Base-by-base conservation (phyloP, 2,329 filamentous ascomycete species). In the Metarhizium rileyi region DNA sequence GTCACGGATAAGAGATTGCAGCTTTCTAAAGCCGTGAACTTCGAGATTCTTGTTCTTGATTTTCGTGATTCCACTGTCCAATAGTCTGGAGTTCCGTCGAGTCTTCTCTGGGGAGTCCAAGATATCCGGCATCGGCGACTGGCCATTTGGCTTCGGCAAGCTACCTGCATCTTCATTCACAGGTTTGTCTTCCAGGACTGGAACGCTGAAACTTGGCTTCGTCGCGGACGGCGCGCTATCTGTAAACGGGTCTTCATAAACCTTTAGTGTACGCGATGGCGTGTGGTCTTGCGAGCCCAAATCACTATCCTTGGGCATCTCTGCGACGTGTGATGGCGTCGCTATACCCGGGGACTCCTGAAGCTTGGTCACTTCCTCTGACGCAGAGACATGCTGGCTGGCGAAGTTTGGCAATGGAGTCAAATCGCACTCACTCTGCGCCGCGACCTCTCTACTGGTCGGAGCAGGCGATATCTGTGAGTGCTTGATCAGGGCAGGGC, bases 21-120 rank as follows among this genome's bases (percentile, higher is more conserved):
- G 72, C 59, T 87, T 86, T 48, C 86, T 80, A 73, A 90, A 89
- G 50, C 86, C 86, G 61, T 90, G 86, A 3, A 87, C 85, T 61
- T 90, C 87, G n/a, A 91, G 76, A 1, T 80, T 80, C 58, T 81
- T 80, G 27, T 78, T 75, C 56, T 81, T 81, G 57, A 90, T 83
- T 55, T 86, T 85, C 47, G 81, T 72, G 56, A 90, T 86, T 46
- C 84, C 87, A 57, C 86, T 90, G 28, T 84, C 79, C 5, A 91
- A 74, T 23, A 90, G 71, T 42, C 83, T 78, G 7, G 70, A 67
- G 57, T 75, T 80, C 55, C 83, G 79, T 44, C 74, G 75, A 4
- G 68, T 59, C 58, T 78, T 81, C 9, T 83, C 80, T 23, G 62
- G 59, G 3, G 62, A 60, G 30, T 58, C 59, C 30, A 49, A 56